Base-by-base conservation (phyloP, 805 yeast genomes). In the Yamadazyma nakazawae region DNA sequence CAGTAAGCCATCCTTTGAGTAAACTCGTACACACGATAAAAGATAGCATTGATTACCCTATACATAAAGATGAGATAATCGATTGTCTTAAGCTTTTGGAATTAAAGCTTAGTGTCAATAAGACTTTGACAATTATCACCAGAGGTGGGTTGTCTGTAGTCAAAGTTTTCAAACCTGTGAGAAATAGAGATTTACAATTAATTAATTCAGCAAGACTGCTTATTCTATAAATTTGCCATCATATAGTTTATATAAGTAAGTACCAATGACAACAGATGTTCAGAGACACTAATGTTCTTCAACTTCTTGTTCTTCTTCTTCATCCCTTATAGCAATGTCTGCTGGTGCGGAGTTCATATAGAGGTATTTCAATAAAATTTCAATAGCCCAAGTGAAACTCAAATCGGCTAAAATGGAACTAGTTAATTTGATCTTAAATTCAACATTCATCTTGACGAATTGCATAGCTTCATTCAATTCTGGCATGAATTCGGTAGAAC, bases 401-500 rank as follows among this genome's bases (percentile, higher is more conserved):
- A 88, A 81, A 68, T 94, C 99, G 32, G 85, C 63, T 35, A 87
- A 52, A 72, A 94, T 81, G 34, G 89, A 76, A 1, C 71, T 57
- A 2, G 96, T 87, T 61, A 94, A 77, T 66, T 87, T 85, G 53
- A 77, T 54, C 70, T 90, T 91, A 81, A 94, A 94, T 14, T 66
- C 60, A 21, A 67, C 61, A 31, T 74, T 67, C 97, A 94, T 90
- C 55, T 88, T 88, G 41, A 94, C 99, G 66, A 94, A 87, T 63
- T 85, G 82, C 84, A 94, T 82, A 13, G 88, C 88, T 63, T 88
- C 92, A 64, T 94, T 94, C 61, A 94, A 68, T 72, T 94, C 99
- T 30, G 98, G 98, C 59, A 91, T 64, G 60, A 92, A 85, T 67
- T 94, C 99, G 19, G 98, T 90, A 5, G 97, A 84, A 13, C 98